Conservation (phyloP, 768 basidiomycete species). For the Lactarius trivialis region DNA sequence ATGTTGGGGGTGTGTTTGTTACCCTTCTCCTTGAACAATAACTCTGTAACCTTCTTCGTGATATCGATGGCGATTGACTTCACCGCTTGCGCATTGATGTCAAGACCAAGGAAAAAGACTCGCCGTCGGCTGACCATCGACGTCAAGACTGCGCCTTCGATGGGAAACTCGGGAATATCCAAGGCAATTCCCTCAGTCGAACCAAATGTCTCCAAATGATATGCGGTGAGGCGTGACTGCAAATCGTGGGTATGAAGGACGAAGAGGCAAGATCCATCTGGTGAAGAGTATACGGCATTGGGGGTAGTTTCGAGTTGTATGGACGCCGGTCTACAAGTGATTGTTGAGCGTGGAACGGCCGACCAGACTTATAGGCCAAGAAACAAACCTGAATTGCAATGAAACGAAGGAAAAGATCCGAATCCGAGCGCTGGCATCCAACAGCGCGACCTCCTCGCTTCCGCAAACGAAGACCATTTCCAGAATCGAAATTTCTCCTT, state of each 20-base stretch:
- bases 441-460: conserved; percentile 45
- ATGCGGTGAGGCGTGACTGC: conserved; percentile 31
- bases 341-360: not conserved
- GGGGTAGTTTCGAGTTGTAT: conserved; percentile 35
- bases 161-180: conserved; percentile 27
- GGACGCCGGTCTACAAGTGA: conserved; percentile 37
- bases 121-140: conserved; percentile 39
- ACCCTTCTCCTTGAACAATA: conserved; percentile 44
- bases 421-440: conserved; percentile 39
- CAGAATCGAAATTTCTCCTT: conserved; percentile 25
- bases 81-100: conserved; percentile 30
- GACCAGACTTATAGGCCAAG: not conserved
- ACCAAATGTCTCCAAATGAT: conserved; percentile 55
- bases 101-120: conserved; percentile 40
- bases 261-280: conserved; percentile 50
- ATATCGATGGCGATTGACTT: conserved; percentile 45
- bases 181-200: conserved; percentile 39
- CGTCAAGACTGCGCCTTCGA: conserved; percentile 32
- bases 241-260: conserved; percentile 25
- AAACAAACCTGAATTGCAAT: conserved; percentile 44
- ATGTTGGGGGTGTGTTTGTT: conserved; percentile 17
- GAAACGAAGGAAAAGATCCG: conserved; percentile 50
- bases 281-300: conserved; percentile 36
- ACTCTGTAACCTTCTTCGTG: conserved; percentile 49
- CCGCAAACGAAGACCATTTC: conserved; percentile 41